Evolutionary conservation across 1,284 basidiomycete genomes (phyloP), one percentile per base, ranked within the genome.

Genomic region (Papiliotrema fonsecae): DNA sequence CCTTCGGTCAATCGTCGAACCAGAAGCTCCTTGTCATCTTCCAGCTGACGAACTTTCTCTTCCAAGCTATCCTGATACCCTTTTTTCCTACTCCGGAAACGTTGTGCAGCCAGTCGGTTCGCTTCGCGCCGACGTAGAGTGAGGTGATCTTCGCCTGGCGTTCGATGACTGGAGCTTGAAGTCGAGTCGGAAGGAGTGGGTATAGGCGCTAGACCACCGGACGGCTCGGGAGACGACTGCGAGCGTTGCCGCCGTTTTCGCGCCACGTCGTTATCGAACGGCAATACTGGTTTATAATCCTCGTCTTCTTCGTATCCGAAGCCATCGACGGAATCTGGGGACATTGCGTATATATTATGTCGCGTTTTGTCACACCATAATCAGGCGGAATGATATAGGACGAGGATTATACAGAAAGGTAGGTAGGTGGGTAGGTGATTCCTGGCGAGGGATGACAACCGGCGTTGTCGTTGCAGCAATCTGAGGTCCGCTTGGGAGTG

Each of bases 61-160:
- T 72, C 67, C 11, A 72, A 40, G 25, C 60, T 64, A 38, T 72
- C 69, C 37, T 70, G 69, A 43, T 72, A 70, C 0, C 67, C 62
- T 49, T 72, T 72, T 42, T 72, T 70, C 31, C 67, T 45, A 25
- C 61, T 69, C 11, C 69, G 51, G 46, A 72, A 72, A 2, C 69
- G 58, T 45, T 72, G 69, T 2, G 69, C 69, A 0, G 69, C 69
- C 11, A 72, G 47, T 2, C 69, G 59, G 47, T 72, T 70, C 5
- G 67, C 67, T 37, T 72, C 69, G 9, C 69, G 58, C 13, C 67
- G 52, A 11, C 67, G 58, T 9, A 64, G 42, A 2, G 64, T 54
- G 27, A 63, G 51, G 3, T 40, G 49, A 26, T 60, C 60, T 36
- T 60, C 57, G 21, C 51, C 42, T 5, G 19, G 37, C 16, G 22